Base-by-base conservation (phyloP, 225 moss, liverwort and hornwort genomes). In the Pseudisothecium myosuroides region DNA sequence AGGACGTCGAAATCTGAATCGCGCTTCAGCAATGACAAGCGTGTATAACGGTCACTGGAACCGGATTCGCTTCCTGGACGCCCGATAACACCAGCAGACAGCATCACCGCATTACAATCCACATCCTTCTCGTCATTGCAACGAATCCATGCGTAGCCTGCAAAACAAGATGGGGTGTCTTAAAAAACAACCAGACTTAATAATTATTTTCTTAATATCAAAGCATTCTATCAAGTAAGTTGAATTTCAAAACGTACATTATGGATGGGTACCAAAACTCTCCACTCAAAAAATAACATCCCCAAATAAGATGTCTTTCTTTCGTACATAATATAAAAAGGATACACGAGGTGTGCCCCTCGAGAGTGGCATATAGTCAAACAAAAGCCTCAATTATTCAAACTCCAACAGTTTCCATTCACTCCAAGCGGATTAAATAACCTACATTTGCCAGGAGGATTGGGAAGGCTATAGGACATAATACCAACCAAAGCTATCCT, bases 131-230 rank as follows among this genome's bases (percentile, higher is more conserved):
- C 85, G 54, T 71, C 28, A 31, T 93, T 92, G 91, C 96, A 96
- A 76, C 61, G 89, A 86, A 96, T 49, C 96, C 95, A 96, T 24
- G 96, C 95, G 54, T 95, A 96, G 24, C 92, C 95, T 95, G 92
- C 32, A 54, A 56, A 84, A 41, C 82, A 29, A n/a, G 12, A 21
- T n/a, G 49, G 20, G 5, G 27, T 28, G 29, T n/a, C 20, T 36
- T 3, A 77, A 15, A 32, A 31, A 34, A 43, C 3, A 29, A 49
- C 2, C 27, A 64, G 15, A 39, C 32, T 15, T 31, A 2, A 64
- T 22, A 29, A 63, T 36, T 20, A 55, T 49, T n/a, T 24, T 56
- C 37, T 31, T 21, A 21, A 52, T 14, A 63, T 52, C 64, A 29
- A 16, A 54, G 22, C 76, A 77, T 78, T 50, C 22, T 37, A n/a